Evolutionary conservation across 441 rosid genomes (phyloP).

Genomic region (Corymbia calophylla): DNA sequence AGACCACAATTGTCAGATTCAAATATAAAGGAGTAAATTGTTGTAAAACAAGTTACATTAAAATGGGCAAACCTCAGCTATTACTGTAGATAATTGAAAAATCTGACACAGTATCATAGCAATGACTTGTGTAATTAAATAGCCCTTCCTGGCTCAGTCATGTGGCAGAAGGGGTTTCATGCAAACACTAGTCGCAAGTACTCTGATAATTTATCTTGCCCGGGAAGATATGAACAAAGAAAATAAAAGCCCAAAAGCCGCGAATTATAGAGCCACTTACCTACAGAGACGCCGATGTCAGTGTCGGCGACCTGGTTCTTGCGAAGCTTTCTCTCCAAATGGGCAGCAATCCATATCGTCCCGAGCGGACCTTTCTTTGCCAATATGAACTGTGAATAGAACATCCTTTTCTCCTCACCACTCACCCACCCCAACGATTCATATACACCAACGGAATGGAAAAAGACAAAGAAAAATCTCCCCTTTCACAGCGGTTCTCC

Average conservation of each 20-base stretch:
- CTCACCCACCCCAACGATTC: neutral
- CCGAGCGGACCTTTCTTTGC: constrained; percentile 99
- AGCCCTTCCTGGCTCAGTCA: neutral
- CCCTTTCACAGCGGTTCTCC: neutral
- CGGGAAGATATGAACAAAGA: neutral
- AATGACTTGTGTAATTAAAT: neutral
- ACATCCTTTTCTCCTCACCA: constrained; percentile 40
- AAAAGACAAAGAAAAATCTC: neutral
- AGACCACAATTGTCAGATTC: neutral
- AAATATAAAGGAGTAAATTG: neutral
- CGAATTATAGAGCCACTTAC: constrained; percentile 34
- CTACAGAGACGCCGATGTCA: constrained; percentile 96
- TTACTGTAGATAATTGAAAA: neutral
- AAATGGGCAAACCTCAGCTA: neutral
- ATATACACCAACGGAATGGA: neutral
- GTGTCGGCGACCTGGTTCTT: constrained; percentile 99
- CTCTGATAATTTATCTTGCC: neutral
- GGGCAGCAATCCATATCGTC: constrained; percentile 99
- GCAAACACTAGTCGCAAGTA: neutral
- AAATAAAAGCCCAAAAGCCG: neutral
- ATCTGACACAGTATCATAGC: neutral
- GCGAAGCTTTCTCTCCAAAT: constrained; percentile 98
- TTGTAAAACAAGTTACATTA: neutral
- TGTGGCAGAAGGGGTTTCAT: neutral
- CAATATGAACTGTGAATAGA: constrained; percentile 98